These are phyloP conservation scores for Phoma sp. DNA, from an alignment of 2,329 filamentous ascomycete genomes.

Conservation along the genomic window DNA sequence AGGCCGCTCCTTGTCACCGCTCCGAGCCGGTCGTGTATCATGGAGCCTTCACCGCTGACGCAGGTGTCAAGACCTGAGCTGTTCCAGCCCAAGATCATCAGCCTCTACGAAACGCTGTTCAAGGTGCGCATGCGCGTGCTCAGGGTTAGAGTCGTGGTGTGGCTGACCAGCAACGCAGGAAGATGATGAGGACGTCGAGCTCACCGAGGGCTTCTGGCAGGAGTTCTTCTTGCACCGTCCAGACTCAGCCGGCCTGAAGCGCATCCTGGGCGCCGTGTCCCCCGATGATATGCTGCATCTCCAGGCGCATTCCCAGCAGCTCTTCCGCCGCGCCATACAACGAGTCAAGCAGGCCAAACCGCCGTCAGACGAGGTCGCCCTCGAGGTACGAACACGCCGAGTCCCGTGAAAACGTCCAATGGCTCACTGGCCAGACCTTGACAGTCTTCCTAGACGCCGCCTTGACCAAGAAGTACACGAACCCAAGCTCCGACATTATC, in stretches of 20 bases:
- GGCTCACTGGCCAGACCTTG: conserved; percentile 73
- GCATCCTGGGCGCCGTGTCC: conserved; percentile 71
- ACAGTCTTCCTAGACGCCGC: conserved; percentile 84
- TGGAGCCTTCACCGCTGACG: conserved; percentile 92
- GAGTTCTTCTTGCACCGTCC: conserved; percentile 93
- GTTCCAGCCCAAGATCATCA: conserved; percentile 92
- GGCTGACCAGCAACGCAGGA: conserved; percentile 48
- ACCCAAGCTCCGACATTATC: conserved; percentile 94
- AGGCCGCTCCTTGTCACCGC: background rate
- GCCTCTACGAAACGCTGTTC: conserved; percentile 86
- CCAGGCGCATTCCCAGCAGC: conserved; percentile 75
- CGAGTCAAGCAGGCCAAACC: conserved; percentile 67
- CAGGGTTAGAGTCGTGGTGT: background rate
- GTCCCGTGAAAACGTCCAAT: conserved; percentile 23
- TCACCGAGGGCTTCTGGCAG: conserved; percentile 90
- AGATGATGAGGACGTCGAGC: conserved; percentile 67
- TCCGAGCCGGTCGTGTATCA: conserved; percentile 43
- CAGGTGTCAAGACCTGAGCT: conserved; percentile 88
- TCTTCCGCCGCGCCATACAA: conserved; percentile 76
- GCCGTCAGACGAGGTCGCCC: conserved; percentile 75
- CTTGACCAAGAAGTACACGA: conserved; percentile 88
- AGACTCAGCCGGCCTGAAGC: conserved; percentile 71
- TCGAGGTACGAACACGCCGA: conserved; percentile 71
- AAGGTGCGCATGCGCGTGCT: conserved; percentile 49
- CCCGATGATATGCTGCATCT: conserved; percentile 78